Evolutionary conservation across 2,329 filamentous ascomycete genomes (phyloP), one percentile per base, ranked within the genome.

Genomic region (Fusarium irregulare): DNA sequence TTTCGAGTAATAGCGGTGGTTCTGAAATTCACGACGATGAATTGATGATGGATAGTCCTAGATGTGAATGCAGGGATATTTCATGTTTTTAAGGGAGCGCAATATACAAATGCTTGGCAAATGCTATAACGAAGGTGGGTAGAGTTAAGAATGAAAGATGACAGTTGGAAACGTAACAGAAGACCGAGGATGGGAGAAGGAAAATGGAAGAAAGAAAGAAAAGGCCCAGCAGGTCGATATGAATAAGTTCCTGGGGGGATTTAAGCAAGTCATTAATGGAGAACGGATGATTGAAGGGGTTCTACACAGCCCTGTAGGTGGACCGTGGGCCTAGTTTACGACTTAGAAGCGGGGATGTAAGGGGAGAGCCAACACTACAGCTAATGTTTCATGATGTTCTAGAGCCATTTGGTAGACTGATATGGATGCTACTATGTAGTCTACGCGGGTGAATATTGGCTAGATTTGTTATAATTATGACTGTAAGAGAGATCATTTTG

Each of bases 301-400:
- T 30, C 10, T 62, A 55, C 60, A 74, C 71, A 75, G 73, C 73
- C 73, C 72, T 75, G 73, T 54, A 63, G 60, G 73, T 73, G 67
- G 73, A 63, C 56, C 58, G 56, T 58, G 34, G 50, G 8, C 42
- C 44, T 32, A 59, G 54, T 63, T 65, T 64, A 60, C 51, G 64
- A 28, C 27, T 28, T 28, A 28, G 27, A 63, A 60, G 65, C 59
- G 59, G 70, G 64, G 68, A 68, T 45, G 40, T 34, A 34, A 44
- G 54, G 47, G 28, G 46, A 41, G 45, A 41, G 23, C 46, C 50
- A 60, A 64, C 37, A 20, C 46, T 59, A 28, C 50, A 56, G 44
- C 59, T 60, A 32, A 32, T 49, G 73, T 75, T 75, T 75, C 73
- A 74, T 70, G 40, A 21, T 70, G 46, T 54, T 62, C 51, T 73